Percentiles rank a stretch among this genome's conserved stretches.
These are phyloP conservation scores for Keithomyces neogunnii DNA, from an alignment of 2,329 filamentous ascomycete genomes.

Conservation along the genomic window DNA sequence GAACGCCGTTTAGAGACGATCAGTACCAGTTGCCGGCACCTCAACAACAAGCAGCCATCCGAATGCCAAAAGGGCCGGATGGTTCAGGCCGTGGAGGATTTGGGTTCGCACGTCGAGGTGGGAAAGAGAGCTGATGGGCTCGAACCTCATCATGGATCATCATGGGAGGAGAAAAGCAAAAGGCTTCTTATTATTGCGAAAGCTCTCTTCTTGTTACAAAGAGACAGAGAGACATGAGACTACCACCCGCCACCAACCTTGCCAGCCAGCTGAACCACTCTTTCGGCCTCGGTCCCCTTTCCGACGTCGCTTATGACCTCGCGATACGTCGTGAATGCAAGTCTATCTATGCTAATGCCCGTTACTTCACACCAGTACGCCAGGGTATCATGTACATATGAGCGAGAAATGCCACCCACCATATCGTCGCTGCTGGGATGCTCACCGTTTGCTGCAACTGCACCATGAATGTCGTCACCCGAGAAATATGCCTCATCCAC, in stretches of 20 bases:
- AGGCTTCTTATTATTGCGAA: background rate
- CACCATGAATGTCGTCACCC: conserved; percentile 45
- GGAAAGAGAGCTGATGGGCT: conserved; percentile 22
- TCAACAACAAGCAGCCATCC: conserved; percentile 58
- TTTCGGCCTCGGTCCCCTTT: conserved; percentile 67
- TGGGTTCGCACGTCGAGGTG: conserved; percentile 61
- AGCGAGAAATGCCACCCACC: conserved; percentile 58
- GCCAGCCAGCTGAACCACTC: conserved; percentile 79
- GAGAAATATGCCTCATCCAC: conserved; percentile 92
- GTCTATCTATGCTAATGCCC: conserved; percentile 58
- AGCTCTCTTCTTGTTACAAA: background rate
- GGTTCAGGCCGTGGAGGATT: conserved; percentile 68
- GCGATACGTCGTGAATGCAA: conserved; percentile 81
- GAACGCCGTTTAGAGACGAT: conserved; percentile 41
- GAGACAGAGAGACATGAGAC: conserved; percentile 5
- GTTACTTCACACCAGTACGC: conserved; percentile 69
- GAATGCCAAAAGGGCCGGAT: conserved; percentile 72
- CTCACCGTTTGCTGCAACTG: conserved; percentile 13
- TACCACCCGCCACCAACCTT: conserved; percentile 94
- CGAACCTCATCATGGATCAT: background rate
- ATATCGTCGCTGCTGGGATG: conserved; percentile 23
- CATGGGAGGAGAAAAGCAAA: background rate
- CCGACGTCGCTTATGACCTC: conserved; percentile 94
- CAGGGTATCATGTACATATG: conserved; percentile 59
- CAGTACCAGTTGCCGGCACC: conserved; percentile 1